Percentiles rank a stretch among this genome's conserved stretches.
These are phyloP conservation scores for Xylaria intraflava DNA, from an alignment of 495 filamentous ascomycete species.

Conservation along the genomic window DNA sequence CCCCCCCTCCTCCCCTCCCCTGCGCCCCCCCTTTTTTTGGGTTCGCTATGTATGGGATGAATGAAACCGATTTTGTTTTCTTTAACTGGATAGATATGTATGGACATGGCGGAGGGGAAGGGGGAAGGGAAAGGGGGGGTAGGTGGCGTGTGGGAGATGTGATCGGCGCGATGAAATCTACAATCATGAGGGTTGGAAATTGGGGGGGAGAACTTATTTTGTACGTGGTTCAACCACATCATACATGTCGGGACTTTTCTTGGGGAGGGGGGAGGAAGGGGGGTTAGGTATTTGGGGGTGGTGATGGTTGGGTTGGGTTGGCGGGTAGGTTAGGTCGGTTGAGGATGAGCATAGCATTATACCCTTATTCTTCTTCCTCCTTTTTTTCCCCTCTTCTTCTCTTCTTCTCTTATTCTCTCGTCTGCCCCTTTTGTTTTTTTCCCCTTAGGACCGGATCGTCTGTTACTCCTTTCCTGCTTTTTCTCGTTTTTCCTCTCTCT, in stretches of 20 bases:
- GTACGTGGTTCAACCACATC: no score
- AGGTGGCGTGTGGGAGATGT: no score
- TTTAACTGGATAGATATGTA: not conserved
- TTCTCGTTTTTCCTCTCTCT: not conserved
- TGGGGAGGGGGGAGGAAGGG: no score
- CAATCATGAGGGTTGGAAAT: not conserved
- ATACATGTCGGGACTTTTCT: not conserved
- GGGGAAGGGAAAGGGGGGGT: no score
- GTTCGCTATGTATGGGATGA: not conserved
- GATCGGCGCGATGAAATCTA: not conserved
- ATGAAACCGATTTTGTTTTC: not conserved
- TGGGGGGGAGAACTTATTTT: not conserved
- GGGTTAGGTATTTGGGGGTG: not conserved
- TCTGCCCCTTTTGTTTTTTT: not conserved
- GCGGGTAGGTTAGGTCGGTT: not conserved
- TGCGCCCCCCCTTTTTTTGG: no score
- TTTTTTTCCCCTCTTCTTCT: not conserved
- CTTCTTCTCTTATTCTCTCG: not conserved
- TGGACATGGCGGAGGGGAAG: not conserved
- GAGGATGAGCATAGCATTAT: conserved; percentile 5
- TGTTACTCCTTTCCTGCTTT: no score
- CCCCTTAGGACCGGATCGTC: not conserved
- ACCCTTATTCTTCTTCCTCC: not conserved
- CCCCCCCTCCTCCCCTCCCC: no score
- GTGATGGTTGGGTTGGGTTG: not conserved